Percentiles rank a stretch among this genome's conserved stretches.
Conservation (phyloP, 805 yeast genomes). For the Cyberlindnera bimundalis region DNA sequence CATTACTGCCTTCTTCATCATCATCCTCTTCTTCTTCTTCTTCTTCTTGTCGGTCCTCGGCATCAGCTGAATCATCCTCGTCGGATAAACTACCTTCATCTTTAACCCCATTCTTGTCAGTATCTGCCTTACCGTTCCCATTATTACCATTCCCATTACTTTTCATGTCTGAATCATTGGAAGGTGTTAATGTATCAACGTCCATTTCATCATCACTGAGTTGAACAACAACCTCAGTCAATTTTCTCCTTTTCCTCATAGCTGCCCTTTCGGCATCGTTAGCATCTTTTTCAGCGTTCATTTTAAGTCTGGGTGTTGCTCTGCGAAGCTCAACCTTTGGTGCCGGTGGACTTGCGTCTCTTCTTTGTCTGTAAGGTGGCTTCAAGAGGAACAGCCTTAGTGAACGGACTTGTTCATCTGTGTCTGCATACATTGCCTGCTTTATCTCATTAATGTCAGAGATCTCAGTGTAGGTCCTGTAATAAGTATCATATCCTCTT, state of each 20-base stretch:
- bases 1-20: constrained; percentile 18
- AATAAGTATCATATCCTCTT: constrained; percentile 33
- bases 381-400: constrained; percentile 22
- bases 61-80: too few species aligned
- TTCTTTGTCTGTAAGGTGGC: constrained; percentile 8
- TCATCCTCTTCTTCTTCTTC: too few species aligned
- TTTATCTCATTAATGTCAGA: constrained; percentile 25
- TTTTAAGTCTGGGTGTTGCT: too few species aligned
- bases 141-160: constrained; percentile 3
- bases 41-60: too few species aligned
- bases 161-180: background rate
- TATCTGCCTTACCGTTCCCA: too few species aligned
- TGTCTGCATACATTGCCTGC: constrained; percentile 22
- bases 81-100: too few species aligned
- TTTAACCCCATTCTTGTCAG: too few species aligned
- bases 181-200: too few species aligned
- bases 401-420: constrained; percentile 26
- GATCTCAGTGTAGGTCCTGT: constrained; percentile 24
- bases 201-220: constrained; percentile 5
- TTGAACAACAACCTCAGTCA: constrained; percentile 12
- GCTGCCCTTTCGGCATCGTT: too few species aligned
- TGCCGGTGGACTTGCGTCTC: background rate
- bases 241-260: background rate
- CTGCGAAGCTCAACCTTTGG: background rate
- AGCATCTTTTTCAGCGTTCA: too few species aligned